Evolutionary conservation across 179 eudicot genomes (phyloP), one percentile per base, ranked within the genome.

Genomic region (Gypsophila paniculata): DNA sequence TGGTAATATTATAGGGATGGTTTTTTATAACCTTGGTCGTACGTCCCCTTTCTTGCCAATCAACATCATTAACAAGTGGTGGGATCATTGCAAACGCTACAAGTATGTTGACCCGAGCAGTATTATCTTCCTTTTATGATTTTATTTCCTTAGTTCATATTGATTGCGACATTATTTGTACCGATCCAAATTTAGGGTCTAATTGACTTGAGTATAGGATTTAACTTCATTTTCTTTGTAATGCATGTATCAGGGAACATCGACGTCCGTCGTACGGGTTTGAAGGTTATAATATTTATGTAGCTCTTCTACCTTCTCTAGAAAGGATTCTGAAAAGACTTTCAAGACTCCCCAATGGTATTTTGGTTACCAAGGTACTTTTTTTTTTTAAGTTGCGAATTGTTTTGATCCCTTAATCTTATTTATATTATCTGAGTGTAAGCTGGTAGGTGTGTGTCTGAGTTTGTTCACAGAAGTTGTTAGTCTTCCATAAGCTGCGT

Each of bases 181-280:
- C 10, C 0, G 44, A 6, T 8, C 44, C 0, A 39, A 8, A 39
- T 8, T 8, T 39, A 39, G 8, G 5, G 44, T 6, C 10, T 39
- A 8, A 5, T 39, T 2, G 44, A 39, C 10, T 29, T 29, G 34
- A 29, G 34, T 29, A 29, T 29, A 29, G 34, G 34, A 29, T 29
- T 4, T 29, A n/a, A n/a, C 34, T 29, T 29, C 34, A 29, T 29
- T 29, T 29, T 29, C 34, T 29, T 29, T 29, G 34, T 53, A 6
- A 53, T 53, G 8, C 22, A 17, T 39, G 44, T 39, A 8, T 39
- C 18, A 63, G 51, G 68, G 68, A 36, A 38, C 4, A 17, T 1
- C 63, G 63, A 0, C 63, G 25, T 59, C 63, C 63, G 3, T 59
- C 63, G 2, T 59, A 59, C 25, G 63, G 63, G 12, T 59, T 59